Evolutionary conservation across 257 asterid species (phyloP).

Genomic region (Paulownia fortunei): DNA sequence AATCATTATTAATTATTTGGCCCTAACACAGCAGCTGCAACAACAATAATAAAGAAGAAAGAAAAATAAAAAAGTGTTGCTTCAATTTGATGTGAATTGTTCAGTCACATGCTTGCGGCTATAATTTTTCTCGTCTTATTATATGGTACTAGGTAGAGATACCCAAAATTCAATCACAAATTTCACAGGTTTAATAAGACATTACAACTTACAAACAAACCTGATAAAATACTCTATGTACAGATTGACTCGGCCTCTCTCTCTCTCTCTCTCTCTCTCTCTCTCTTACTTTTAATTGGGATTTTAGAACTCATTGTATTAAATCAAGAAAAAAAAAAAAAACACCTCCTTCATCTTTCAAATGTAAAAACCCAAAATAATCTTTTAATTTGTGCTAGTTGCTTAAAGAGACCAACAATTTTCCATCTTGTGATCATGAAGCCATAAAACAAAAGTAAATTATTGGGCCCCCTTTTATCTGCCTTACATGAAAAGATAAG

Average conservation of each 20-base stretch:
- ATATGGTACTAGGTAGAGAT: background rate
- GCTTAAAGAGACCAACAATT: conserved; percentile 6
- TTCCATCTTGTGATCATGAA: conserved; percentile 10
- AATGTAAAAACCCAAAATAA: background rate
- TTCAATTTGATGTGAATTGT: background rate
- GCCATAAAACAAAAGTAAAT: background rate
- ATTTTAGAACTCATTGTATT: background rate
- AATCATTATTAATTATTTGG: too few relatives aligned
- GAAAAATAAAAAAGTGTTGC: background rate
- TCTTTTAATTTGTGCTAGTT: conserved; percentile 7
- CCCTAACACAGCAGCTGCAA: background rate
- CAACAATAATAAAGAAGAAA: background rate
- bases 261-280: background rate
- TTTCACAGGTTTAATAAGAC: background rate
- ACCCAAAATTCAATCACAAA: conserved; percentile 6
- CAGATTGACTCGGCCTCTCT: background rate
- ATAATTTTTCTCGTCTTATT: background rate
- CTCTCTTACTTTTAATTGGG: background rate
- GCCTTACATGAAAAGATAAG: conserved; percentile 37
- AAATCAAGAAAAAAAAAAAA: background rate
- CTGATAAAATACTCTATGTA: background rate
- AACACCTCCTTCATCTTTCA: background rate
- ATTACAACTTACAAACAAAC: background rate
- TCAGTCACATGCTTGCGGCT: conserved; percentile 7
- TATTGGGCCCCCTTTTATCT: conserved; percentile 18